Base-by-base conservation (phyloP, 1,139 yeast genomes). In the Yamadazyma buinensis region DNA sequence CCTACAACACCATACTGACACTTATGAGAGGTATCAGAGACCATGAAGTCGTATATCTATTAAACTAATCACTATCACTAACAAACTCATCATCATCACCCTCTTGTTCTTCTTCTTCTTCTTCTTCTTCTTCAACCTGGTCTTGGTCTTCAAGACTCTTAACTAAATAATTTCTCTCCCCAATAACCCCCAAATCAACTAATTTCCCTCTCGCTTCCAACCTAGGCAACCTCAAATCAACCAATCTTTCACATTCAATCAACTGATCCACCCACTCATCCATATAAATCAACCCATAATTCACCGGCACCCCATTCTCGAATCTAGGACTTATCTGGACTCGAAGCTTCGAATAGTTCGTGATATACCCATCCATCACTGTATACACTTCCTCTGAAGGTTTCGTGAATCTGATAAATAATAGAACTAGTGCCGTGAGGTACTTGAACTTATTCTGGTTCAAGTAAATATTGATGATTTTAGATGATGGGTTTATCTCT, bases 231-330 rank as follows among this genome's bases (percentile, higher is more conserved):
- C 78, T 67, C 33, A 83, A 54, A 41, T 77, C 88, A 26, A 77
- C 65, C 12, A 75, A 77, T 34, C 85, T 58, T 29, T 69, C 72
- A 15, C 66, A 56, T 1, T 47, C 57, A 24, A 83, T 52, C 34
- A 84, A 52, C 8, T 54, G 56, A 44, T 84, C 90, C 0, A 73
- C 63, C 57, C 76, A 74, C 47, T 74, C 81, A 50, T 84, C 94
- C 60, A 84, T 66, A 47, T 67, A 59, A 4, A 64, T 63, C 24
- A 67, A 59, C 32, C 38, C 48, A 47, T 48, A 72, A 52, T 45
- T 51, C 15, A 40, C 47, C 2, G 57, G 70, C 42, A 42, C 42
- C 28, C 44, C 54, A 12, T 44, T 44, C 8, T 59, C 55, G 20
- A 66, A 48, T 32, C 67, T 51, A 24, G 65, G 64, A 22, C 46